These are phyloP conservation scores for Grifola frondosa DNA, from an alignment of 1,284 basidiomycete species.

Conservation along the genomic window DNA sequence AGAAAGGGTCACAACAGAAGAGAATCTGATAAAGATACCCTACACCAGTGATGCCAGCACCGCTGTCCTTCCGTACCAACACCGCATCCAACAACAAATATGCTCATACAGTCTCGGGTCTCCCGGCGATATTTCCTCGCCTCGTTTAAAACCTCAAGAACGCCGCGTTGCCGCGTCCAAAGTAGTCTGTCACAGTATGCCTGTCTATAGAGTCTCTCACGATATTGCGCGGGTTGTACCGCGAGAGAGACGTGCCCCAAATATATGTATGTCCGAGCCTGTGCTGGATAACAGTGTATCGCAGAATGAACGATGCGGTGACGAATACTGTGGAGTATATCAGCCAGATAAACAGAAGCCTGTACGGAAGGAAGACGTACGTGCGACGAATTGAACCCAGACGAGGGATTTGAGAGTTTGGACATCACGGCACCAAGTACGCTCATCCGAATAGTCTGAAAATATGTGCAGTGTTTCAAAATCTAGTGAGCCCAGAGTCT, in stretches of 20 bases:
- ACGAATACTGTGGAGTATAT: slow-evolving; percentile 39
- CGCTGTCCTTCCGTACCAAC: slow-evolving; percentile 2
- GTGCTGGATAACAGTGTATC: slow-evolving; percentile 44
- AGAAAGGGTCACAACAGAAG: too few species aligned
- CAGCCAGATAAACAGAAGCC: background rate
- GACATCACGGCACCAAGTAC: slow-evolving; percentile 52
- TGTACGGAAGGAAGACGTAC: slow-evolving; percentile 35
- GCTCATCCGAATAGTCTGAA: slow-evolving; percentile 45
- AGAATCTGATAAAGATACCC: too few species aligned
- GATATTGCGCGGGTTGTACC: slow-evolving; percentile 35
- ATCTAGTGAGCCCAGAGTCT: background rate
- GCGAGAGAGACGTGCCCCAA: slow-evolving; percentile 50
- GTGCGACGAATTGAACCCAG: slow-evolving; percentile 55
- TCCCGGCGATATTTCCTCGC: too few species aligned
- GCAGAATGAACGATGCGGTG: slow-evolving; percentile 41
- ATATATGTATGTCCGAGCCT: slow-evolving; percentile 48
- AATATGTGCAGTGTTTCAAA: background rate
- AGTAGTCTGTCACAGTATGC: slow-evolving; percentile 20
- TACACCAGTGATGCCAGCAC: too few species aligned
- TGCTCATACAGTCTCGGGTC: too few species aligned
- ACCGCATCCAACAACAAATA: too few species aligned
- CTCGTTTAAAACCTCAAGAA: slow-evolving; percentile 19
- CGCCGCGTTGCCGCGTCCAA: slow-evolving; percentile 15
- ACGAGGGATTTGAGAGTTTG: slow-evolving; percentile 56
- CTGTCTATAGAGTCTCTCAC: slow-evolving; percentile 9